Conservation (phyloP, 2,329 filamentous ascomycete genomes). For the Metarhizium guizhouense region DNA sequence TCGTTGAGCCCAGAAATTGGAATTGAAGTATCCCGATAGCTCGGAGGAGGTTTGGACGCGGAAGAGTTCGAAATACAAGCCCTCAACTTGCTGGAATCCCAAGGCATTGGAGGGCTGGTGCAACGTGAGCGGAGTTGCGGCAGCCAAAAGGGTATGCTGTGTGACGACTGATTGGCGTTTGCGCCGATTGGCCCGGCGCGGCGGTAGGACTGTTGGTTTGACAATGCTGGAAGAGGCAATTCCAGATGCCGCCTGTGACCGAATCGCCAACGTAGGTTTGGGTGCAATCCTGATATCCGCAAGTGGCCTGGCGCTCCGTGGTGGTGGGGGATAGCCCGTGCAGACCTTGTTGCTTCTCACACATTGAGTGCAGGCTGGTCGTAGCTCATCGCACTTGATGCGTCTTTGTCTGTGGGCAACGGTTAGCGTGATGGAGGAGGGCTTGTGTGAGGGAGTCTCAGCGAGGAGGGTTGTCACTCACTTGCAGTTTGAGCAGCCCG, state of each 20-base stretch:
- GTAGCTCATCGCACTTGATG: constrained; percentile 59
- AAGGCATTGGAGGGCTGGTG: constrained; percentile 35
- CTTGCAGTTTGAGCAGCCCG: constrained; percentile 61
- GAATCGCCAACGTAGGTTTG: constrained; percentile 26
- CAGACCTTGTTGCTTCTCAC: constrained; percentile 49
- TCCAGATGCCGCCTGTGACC: constrained; percentile 10
- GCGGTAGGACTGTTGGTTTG: constrained; percentile 20
- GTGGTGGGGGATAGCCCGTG: constrained; percentile 52
- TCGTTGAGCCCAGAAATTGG: constrained; percentile 53
- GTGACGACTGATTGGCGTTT: background rate
- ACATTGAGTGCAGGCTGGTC: constrained; percentile 53
- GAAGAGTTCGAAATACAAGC: constrained; percentile 54
- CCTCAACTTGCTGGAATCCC: constrained; percentile 42
- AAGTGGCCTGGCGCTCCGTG: constrained; percentile 34
- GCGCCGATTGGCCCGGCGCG: constrained; percentile 19
- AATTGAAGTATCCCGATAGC: constrained; percentile 59
- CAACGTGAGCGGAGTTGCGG: constrained; percentile 16
- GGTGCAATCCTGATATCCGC: constrained; percentile 42
- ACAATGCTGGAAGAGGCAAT: constrained; percentile 5
- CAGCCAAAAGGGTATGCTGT: background rate
- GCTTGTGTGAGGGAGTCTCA: background rate
- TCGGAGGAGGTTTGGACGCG: constrained; percentile 51
- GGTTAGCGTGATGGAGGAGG: background rate
- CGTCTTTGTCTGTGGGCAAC: constrained; percentile 38
- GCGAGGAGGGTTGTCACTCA: constrained; percentile 28